phyloP scores from a whole-genome alignment of 2,329 filamentous ascomycete species.

The Onygenales sp. region DNA sequence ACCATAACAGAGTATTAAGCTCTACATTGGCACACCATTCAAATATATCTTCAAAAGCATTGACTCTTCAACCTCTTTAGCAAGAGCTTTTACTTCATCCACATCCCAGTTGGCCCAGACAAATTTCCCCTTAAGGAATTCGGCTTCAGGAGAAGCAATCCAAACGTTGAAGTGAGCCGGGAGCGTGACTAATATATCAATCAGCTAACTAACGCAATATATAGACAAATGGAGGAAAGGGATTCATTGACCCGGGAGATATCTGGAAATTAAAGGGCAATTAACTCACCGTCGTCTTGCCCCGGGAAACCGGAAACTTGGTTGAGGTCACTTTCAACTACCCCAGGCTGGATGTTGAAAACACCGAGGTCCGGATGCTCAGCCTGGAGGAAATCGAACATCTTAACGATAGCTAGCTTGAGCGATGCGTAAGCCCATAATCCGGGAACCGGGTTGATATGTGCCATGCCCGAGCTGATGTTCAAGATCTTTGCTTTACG shows the following conservation, averaged over 20 bases:
- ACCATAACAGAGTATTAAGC: no score
- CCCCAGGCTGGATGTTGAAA: conserved; percentile 37
- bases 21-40: no score
- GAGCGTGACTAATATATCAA: conserved; percentile 12
- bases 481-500: no score
- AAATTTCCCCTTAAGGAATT: conserved; percentile 29
- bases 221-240: no score
- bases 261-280: no score
- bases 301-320: background rate
- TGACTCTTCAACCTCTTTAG: background rate
- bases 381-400: conserved; percentile 4
- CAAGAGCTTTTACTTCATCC: conserved; percentile 23
- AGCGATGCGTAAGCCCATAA: conserved; percentile 17
- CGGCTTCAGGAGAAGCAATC: conserved; percentile 28
- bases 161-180: conserved; percentile 26
- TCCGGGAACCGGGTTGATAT: no score
- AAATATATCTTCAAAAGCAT: no score
- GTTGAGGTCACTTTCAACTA: conserved; percentile 13
- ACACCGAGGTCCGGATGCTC: conserved; percentile 32
- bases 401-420: conserved; percentile 8
- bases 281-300: background rate
- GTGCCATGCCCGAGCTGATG: no score
- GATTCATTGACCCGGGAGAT: no score
- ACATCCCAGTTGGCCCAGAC: conserved; percentile 35
- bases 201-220: no score